These are phyloP conservation scores for Triadica sebifera DNA, from an alignment of 345 rosid species.

Conservation along the genomic window DNA sequence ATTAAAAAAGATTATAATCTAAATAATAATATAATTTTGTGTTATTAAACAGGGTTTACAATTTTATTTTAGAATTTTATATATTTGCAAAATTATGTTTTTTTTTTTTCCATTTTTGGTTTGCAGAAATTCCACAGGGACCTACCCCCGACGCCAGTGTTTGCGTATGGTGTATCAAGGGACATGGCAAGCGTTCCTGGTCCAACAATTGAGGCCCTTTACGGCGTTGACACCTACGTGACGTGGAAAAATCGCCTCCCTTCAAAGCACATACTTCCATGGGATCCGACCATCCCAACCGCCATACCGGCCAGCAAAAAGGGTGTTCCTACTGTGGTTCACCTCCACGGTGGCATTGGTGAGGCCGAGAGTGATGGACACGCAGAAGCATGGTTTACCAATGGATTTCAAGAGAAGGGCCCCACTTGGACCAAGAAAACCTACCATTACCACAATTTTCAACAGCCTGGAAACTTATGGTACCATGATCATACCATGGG, in stretches of 20 bases:
- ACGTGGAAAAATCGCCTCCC: slow-evolving; percentile 91
- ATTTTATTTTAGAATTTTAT: too few species aligned
- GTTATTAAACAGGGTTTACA: too few species aligned
- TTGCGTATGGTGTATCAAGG: slow-evolving; percentile 67
- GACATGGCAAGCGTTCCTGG: slow-evolving; percentile 73
- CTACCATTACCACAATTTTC: slow-evolving; percentile 58
- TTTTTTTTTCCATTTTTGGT: too few species aligned
- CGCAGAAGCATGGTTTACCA: slow-evolving; percentile 77
- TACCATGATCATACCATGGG: slow-evolving; percentile 95
- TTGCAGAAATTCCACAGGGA: slow-evolving; percentile 86
- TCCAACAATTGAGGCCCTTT: slow-evolving; percentile 85
- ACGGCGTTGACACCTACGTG: slow-evolving; percentile 54
- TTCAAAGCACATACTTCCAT: slow-evolving; percentile 72
- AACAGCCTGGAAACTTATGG: slow-evolving; percentile 91
- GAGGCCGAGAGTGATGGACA: slow-evolving; percentile 83
- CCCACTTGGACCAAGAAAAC: slow-evolving; percentile 56
- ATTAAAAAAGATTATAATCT: too few species aligned
- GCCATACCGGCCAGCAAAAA: slow-evolving; percentile 42
- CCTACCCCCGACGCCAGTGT: slow-evolving; percentile 76
- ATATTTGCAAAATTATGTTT: too few species aligned
- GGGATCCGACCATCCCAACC: slow-evolving; percentile 84
- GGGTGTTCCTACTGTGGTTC: slow-evolving; percentile 92
- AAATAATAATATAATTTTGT: too few species aligned
- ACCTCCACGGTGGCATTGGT: slow-evolving; percentile 79
- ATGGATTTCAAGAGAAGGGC: slow-evolving; percentile 55